Conservation (phyloP, 495 filamentous ascomycete genomes). For the Hyaloscypha bicolor region DNA sequence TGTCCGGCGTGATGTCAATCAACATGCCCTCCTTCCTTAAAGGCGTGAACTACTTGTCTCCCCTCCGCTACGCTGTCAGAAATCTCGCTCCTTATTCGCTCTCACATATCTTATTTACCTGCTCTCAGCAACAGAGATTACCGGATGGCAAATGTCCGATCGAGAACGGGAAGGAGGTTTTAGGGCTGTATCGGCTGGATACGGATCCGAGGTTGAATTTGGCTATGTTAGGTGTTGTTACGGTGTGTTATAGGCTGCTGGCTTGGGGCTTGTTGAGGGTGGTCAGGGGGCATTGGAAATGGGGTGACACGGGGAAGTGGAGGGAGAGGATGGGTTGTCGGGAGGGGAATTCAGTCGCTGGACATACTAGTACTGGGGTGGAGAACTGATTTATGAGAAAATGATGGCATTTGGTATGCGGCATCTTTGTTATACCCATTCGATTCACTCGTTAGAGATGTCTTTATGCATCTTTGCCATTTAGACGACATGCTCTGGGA, state of each 20-base stretch:
- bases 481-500: no score
- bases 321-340: neutral
- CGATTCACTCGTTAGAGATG: no score
- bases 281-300: conserved; percentile 41
- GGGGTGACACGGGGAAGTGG: conserved; percentile 4
- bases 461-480: no score
- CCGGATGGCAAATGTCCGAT: conserved; percentile 61
- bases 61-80: conserved; percentile 65
- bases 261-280: conserved; percentile 63
- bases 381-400: neutral
- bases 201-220: conserved; percentile 57
- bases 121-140: conserved; percentile 54
- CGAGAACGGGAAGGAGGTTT: conserved; percentile 60
- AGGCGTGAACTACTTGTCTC: conserved; percentile 68
- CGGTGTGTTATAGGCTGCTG: conserved; percentile 63
- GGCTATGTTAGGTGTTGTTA: conserved; percentile 58
- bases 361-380: neutral
- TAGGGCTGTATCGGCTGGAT: conserved; percentile 64
- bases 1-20: conserved; percentile 69
- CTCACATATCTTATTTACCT: conserved; percentile 58
- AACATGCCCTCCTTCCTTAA: conserved; percentile 66
- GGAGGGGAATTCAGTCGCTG: neutral
- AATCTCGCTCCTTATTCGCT: conserved; percentile 64
- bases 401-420: no score
- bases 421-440: no score